These are phyloP conservation scores for Candida stauntonica DNA, from an alignment of 805 yeast genomes.

Conservation along the genomic window DNA sequence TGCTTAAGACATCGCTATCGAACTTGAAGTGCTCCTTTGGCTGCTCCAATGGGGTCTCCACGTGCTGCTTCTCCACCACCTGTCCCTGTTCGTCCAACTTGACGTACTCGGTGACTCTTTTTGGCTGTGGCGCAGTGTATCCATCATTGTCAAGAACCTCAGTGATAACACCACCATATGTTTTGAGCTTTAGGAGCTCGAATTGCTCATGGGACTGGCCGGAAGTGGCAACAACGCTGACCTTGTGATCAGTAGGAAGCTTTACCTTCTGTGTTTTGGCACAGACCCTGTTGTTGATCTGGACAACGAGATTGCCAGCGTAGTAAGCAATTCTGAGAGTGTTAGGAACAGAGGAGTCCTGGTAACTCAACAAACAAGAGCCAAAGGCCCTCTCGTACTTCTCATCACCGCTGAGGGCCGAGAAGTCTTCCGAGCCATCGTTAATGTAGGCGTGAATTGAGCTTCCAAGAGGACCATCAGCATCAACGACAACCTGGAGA, in stretches of 20 bases:
- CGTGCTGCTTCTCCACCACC: slow-evolving; percentile 1
- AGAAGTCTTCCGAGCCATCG: slow-evolving; percentile 47
- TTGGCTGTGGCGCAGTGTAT: slow-evolving; percentile 40
- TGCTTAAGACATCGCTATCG: slow-evolving; percentile 5
- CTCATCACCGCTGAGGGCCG: slow-evolving; percentile 11
- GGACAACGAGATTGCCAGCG: slow-evolving; percentile 51
- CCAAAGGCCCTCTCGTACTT: slow-evolving; percentile 41
- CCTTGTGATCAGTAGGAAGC: slow-evolving; percentile 39
- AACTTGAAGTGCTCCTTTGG: slow-evolving; percentile 7
- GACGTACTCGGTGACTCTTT: slow-evolving; percentile 38
- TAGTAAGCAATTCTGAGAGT: slow-evolving; percentile 64
- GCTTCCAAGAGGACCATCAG: slow-evolving; percentile 41
- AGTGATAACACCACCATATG: slow-evolving; percentile 48
- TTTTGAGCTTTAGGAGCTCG: slow-evolving; percentile 58
- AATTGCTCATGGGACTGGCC: slow-evolving; percentile 49
- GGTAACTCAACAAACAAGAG: slow-evolving; percentile 53
- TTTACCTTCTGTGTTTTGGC: slow-evolving; percentile 56
- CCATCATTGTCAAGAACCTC: slow-evolving; percentile 60
- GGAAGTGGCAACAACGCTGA: slow-evolving; percentile 53
- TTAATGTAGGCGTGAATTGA: slow-evolving; percentile 55
- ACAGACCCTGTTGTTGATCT: slow-evolving; percentile 66
- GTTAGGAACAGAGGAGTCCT: slow-evolving; percentile 66
- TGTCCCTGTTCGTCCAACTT: slow-evolving; percentile 33
- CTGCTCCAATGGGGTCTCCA: slow-evolving; percentile 1
- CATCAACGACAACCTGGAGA: slow-evolving; percentile 54